Evolutionary conservation across 2,329 filamentous ascomycete species (phyloP), one percentile per base, ranked within the genome.

Genomic region (Diaporthe batatas): DNA sequence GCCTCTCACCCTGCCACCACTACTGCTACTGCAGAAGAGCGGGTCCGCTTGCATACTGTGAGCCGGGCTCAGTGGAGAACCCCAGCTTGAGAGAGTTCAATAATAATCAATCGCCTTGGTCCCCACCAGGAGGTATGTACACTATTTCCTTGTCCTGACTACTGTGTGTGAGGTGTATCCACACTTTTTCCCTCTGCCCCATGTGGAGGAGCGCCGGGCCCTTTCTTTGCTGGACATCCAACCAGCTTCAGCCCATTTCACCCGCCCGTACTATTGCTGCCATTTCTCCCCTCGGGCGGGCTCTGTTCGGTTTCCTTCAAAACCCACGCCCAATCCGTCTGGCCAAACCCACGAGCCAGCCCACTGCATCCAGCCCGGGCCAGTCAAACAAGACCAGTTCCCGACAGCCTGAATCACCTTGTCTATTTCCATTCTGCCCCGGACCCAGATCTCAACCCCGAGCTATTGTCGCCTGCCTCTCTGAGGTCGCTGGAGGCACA

Each of bases 171-270:
- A 65, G 62, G 44, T 51, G 62, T 65, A 65, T 65, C 62, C 62
- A 65, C 62, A 65, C 62, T 65, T 70, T 47, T 58, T 39, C 8
- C 44, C 44, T 70, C 68, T 62, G 44, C 55, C 34, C 55, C 54
- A 47, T 55, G 47, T 58, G 68, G 58, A 59, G 44, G 55, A 39
- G 44, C 68, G 36, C 72, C 68, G 67, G 59, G 39, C 39, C 68
- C 49, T n/a, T 29, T 55, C n/a, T 36, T 21, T 44, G 53, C 68
- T 36, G 36, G 57, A 47, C 36, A 47, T 72, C 72, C 72, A 73
- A 73, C 69, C 68, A 72, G 62, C 68, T 73, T 42, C 62, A 55
- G 51, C 59, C 39, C 68, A 73, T 68, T 68, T 51, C 54, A 62
- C 54, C 68, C 55, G 53, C 36, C 47, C 49, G 55, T 36, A 55